phyloP scores from a whole-genome alignment of 768 basidiomycete genomes.

The Rhodosporidiobolus odoratus region DNA sequence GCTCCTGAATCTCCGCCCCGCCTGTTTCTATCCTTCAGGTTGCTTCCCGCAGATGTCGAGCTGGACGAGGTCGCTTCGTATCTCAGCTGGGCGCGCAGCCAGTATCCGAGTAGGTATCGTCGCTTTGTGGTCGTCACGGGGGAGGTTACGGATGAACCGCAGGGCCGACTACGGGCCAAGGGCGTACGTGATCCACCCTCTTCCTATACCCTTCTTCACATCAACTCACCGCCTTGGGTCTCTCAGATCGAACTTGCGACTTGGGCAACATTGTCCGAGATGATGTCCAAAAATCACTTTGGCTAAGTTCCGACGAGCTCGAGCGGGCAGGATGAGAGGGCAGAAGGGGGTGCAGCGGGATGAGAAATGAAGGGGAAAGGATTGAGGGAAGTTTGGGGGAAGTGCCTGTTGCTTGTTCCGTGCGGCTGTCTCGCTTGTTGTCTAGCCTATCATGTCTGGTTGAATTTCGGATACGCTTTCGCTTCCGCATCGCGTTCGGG shows the following conservation, averaged over 20 bases:
- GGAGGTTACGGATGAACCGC: not conserved
- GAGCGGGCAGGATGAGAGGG: not conserved
- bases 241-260: conserved; percentile 15
- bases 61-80: conserved; percentile 1
- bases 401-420: not conserved
- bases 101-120: conserved; percentile 1
- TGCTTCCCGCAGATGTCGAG: not conserved
- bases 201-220: not conserved
- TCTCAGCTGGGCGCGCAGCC: not conserved
- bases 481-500: not conserved
- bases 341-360: not conserved
- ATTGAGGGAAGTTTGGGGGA: not conserved
- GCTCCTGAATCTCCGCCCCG: not conserved
- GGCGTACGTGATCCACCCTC: conserved; percentile 7
- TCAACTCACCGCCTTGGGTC: not conserved
- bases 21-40: not conserved
- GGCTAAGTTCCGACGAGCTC: no score
- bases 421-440: not conserved
- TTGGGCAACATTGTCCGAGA: conserved; percentile 1
- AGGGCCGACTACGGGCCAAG: not conserved
- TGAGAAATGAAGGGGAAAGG: not conserved
- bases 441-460: not conserved
- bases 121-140: conserved; percentile 24
- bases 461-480: not conserved
- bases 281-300: not conserved